phyloP scores from a whole-genome alignment of 176 grass and related monocot genomes.

The Chrysopogon serrulatus region DNA sequence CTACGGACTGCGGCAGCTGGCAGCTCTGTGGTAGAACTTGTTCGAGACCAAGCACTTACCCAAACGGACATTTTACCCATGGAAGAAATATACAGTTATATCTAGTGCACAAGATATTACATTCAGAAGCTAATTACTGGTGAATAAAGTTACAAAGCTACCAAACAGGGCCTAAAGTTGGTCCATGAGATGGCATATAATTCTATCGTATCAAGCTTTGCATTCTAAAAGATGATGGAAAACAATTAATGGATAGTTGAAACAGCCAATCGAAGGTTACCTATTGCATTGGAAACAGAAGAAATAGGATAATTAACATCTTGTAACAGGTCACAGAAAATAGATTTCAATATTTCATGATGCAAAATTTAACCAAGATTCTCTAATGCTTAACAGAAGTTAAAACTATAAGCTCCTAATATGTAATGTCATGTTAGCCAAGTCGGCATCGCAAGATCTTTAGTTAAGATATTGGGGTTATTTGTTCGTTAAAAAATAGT shows the following conservation, averaged over 20 bases:
- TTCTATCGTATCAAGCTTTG: neutral
- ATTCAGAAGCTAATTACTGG: no score
- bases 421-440: neutral
- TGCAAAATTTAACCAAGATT: neutral
- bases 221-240: neutral
- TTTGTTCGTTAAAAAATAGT: neutral
- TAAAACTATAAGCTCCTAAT: neutral
- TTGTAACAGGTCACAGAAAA: neutral
- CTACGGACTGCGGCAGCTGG: no score
- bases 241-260: neutral
- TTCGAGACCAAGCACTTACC: no score
- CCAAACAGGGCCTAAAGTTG: no score
- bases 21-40: no score
- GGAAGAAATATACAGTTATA: no score
- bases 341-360: neutral
- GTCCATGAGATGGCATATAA: neutral
- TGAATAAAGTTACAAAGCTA: no score
- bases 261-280: neutral
- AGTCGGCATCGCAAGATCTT: neutral
- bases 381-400: no score
- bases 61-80: no score
- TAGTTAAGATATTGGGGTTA: neutral
- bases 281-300: neutral
- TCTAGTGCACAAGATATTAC: no score
- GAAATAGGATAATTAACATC: neutral